These are phyloP conservation scores for Fragaria iinumae DNA, from an alignment of 306 rosid species.

Conservation along the genomic window DNA sequence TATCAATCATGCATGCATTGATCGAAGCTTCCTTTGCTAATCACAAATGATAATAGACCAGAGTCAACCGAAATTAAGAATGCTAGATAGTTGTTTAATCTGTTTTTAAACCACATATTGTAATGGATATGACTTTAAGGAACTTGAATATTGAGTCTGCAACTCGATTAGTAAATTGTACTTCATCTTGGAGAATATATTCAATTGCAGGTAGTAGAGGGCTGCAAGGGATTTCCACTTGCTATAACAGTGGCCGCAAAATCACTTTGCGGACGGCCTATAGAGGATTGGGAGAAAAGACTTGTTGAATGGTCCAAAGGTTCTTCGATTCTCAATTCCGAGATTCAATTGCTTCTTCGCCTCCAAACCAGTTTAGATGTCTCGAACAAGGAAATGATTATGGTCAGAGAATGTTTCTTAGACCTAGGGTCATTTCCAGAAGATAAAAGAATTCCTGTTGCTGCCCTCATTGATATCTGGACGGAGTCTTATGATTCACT, in stretches of 20 bases:
- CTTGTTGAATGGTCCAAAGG: constrained; percentile 21
- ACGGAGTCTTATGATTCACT: constrained; percentile 30
- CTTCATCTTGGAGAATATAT: background rate
- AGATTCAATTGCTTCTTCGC: constrained; percentile 15
- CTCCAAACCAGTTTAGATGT: constrained; percentile 43
- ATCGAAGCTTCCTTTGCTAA: no score
- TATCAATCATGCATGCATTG: no score
- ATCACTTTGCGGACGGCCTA: constrained; percentile 27
- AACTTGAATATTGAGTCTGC: background rate
- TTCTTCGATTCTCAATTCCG: constrained; percentile 29
- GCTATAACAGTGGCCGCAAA: constrained; percentile 39
- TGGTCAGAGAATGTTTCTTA: constrained; percentile 44
- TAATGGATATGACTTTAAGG: no score
- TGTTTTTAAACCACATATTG: no score
- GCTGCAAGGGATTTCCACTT: constrained; percentile 44
- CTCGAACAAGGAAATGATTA: no score
- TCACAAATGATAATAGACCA: no score
- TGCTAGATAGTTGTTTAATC: no score
- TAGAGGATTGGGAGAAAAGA: constrained; percentile 25
- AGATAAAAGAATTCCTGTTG: constrained; percentile 49
- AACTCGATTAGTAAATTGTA: background rate
- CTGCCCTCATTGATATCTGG: constrained; percentile 61
- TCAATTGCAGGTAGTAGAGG: constrained; percentile 47
- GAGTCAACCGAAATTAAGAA: no score
- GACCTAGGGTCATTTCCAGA: constrained; percentile 64